Base-by-base conservation (phyloP, 768 basidiomycete species). In the Suillus placidus region DNA sequence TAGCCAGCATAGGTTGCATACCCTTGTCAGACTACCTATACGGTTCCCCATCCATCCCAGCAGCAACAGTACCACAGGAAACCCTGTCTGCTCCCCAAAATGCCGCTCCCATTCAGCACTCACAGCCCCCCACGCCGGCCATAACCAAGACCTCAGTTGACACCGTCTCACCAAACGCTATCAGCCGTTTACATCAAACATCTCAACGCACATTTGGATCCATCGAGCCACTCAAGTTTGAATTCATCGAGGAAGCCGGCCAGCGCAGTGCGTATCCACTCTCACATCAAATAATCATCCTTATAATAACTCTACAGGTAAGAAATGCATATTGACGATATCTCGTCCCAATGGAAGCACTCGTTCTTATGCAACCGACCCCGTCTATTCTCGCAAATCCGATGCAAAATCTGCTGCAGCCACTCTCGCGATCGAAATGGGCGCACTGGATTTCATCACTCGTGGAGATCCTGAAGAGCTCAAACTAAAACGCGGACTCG, bases 261-360 rank as follows among this genome's bases (percentile, higher is more conserved):
- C 72, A 78, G 1, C 74, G 71, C 37, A 76, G 84, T 85, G 67
- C 61, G 76, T 72, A 6, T 60, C 14, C 3, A 10, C 6, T 18
- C n/a, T 14, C 30, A 12, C 14, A 5, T 35, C 6, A 30, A 26
- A 8, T 6, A 42, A 13, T 10, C 49, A 42, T 32, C 56, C 65
- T 73, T 13, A 75, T 43, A 1, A 26, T 49, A 52, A 9, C 14
- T 35, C 3, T 3, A 9, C 70, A 90, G 87, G 71, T 66, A 87
- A 85, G 70, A 83, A 84, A 62, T 89, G 89, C 68, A 86, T 87
- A 58, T 72, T 90, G 47, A 88, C 87, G 1, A 84, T 90, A 64
- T 84, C 80, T 2, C 85, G 83, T 26, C 87, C 86, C 0, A 80
- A 84, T 38, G 87, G 86, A 20, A 64, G 73, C 2, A 75, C 76